These are phyloP conservation scores for Cadophora sp. DNA, from an alignment of 2,329 filamentous ascomycete species.

Conservation along the genomic window DNA sequence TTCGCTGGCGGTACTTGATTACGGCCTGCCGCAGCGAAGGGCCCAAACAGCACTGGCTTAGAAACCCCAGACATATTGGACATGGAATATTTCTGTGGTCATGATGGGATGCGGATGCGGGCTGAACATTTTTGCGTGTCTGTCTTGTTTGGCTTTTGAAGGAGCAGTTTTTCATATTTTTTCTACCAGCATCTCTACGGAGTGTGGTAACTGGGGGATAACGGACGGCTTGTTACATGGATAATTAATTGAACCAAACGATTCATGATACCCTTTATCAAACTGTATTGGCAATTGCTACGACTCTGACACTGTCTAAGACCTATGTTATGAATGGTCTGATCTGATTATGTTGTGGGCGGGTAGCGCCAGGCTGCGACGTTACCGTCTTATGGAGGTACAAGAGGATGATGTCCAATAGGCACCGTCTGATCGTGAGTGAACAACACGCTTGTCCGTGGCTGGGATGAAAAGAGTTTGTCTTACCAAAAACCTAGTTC, in stretches of 20 bases:
- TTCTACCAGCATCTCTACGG: conserved; percentile 27
- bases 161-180: conserved; percentile 11
- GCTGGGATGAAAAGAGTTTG: background rate
- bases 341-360: background rate
- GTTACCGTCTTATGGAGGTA: background rate
- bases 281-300: background rate
- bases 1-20: conserved; percentile 12
- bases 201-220: conserved; percentile 23
- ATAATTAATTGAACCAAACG: conserved; percentile 29
- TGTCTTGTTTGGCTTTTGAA: background rate
- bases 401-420: background rate
- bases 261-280: conserved; percentile 22
- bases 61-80: conserved; percentile 9
- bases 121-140: background rate
- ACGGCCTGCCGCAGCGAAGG: conserved; percentile 18
- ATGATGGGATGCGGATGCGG: conserved; percentile 10
- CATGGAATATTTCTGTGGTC: conserved; percentile 20
- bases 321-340: background rate
- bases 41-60: background rate
- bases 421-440: background rate
- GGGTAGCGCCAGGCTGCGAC: background rate
- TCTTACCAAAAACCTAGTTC: background rate
- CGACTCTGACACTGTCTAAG: background rate
- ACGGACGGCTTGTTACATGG: conserved; percentile 20
- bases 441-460: background rate